Base-by-base conservation (phyloP, 75 land plant genomes). In the Selaginella tamariscina region DNA sequence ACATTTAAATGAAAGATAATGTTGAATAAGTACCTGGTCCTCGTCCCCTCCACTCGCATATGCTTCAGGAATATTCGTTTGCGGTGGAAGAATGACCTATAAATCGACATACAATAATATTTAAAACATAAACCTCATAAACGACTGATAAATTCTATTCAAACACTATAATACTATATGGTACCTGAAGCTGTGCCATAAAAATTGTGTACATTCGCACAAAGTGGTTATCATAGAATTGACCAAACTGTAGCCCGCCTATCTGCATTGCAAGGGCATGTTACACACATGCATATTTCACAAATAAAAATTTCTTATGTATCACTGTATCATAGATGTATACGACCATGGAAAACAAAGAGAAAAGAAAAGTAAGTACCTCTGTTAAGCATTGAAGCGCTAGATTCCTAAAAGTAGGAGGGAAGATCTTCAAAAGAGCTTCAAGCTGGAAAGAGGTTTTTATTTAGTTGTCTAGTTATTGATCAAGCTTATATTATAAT, bases 331-430 rank as follows among this genome's bases (percentile, higher is more conserved):
- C 67, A 66, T 1, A 66, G 32, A 31, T 24, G 31, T 2, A 22
- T 31, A 2, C n/a, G 29, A 26, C 70, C 49, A 15, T 27, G 59
- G 31, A 68, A 33, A 0, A 20, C 57, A 39, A 27, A 32, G 18
- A 15, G 49, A 66, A 1, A 66, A 56, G 1, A 39, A 15, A 39
- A 5, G 22, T 0, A 9, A 64, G 64, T 71, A 89, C 99, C 93
- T 95, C 99, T 31, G 99, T 84, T 39, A 95, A 70, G 77, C 99
- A 95, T 32, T 91, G 92, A 0, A 95, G 84, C 2, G 89, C 81
- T 24, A 95, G 81, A 72, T 95, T 95, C 30, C 97, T 69, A 71
- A 90, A 95, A 1, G 85, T 71, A 11, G 84, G 75, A 32, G 99
- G 99, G 54, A 95, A 91, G 30, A 91, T 79, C 32, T 95, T 95